These are phyloP conservation scores for Hippophae rhamnoides DNA, from an alignment of 306 rosid species.

Conservation along the genomic window DNA sequence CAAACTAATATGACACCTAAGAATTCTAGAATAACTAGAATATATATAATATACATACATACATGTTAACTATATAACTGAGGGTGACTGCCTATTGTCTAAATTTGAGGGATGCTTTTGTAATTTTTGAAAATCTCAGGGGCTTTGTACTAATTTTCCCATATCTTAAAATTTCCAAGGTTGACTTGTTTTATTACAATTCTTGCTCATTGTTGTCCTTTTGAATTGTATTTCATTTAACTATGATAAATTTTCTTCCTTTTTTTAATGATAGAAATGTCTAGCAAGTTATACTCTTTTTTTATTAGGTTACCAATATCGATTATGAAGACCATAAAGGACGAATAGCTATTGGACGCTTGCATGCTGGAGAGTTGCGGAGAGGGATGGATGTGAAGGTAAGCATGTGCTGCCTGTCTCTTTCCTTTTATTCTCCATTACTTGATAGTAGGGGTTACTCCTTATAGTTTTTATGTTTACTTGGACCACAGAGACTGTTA, in stretches of 20 bases:
- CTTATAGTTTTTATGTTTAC: not conserved
- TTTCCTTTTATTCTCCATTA: slow-evolving; percentile 2
- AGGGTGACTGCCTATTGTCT: not conserved
- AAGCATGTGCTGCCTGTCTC: slow-evolving; percentile 24
- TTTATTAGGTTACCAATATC: slow-evolving; percentile 59
- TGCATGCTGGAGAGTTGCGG: slow-evolving; percentile 70
- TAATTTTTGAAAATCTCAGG: not conserved
- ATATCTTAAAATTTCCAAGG: too few relatives aligned
- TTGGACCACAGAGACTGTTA: not conserved
- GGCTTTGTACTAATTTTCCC: too few relatives aligned
- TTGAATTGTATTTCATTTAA: too few relatives aligned
- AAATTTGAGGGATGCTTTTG: not conserved
- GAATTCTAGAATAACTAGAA: too few relatives aligned
- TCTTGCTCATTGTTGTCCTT: too few relatives aligned
- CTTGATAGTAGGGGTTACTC: not conserved
- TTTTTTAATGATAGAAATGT: too few relatives aligned
- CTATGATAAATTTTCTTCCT: too few relatives aligned
- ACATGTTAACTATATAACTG: too few relatives aligned
- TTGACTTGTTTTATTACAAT: too few relatives aligned
- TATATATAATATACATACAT: too few relatives aligned
- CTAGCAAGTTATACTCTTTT: too few relatives aligned
- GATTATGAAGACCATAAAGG: slow-evolving; percentile 98
- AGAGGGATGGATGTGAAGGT: slow-evolving; percentile 89
- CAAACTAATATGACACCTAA: too few relatives aligned
- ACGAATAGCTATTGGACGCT: slow-evolving; percentile 95